These are phyloP conservation scores for Candida germanica DNA, from an alignment of 805 yeast species.

Conservation along the genomic window DNA sequence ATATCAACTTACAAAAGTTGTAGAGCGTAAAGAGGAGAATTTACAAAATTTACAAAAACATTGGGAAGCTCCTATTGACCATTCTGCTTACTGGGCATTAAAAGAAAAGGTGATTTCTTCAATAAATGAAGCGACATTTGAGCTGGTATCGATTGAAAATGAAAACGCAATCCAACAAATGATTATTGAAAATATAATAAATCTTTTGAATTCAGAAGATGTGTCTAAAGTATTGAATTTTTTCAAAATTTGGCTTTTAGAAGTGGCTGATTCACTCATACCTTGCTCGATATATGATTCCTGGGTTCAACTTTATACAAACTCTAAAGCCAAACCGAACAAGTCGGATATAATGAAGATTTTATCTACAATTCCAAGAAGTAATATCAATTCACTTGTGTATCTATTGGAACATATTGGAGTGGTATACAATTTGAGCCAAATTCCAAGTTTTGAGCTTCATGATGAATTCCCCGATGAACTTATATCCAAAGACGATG, in stretches of 20 bases:
- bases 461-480: slow-evolving; percentile 24
- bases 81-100: slow-evolving; percentile 32
- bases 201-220: slow-evolving; percentile 9
- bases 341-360: slow-evolving; percentile 21
- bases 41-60: background rate
- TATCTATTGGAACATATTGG: slow-evolving; percentile 35
- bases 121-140: slow-evolving; percentile 18
- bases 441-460: slow-evolving; percentile 23
- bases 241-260: slow-evolving; percentile 39
- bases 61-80: slow-evolving; percentile 33
- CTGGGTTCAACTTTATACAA: slow-evolving; percentile 12
- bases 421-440: slow-evolving; percentile 19
- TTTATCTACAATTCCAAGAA: slow-evolving; percentile 35
- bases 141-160: slow-evolving; percentile 9
- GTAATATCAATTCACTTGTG: slow-evolving; percentile 36
- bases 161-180: slow-evolving; percentile 22
- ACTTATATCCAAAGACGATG: slow-evolving; percentile 2
- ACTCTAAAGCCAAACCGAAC: slow-evolving; percentile 11
- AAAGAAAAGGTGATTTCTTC: slow-evolving; percentile 26
- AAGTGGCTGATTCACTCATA: slow-evolving; percentile 38
- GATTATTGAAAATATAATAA: slow-evolving; percentile 18
- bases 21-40: slow-evolving; percentile 14
- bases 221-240: slow-evolving; percentile 24
- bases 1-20: slow-evolving; percentile 17
- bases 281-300: slow-evolving; percentile 40